Evolutionary conservation across 331 rosid species (phyloP).

Genomic region (Spiraea crenata): DNA sequence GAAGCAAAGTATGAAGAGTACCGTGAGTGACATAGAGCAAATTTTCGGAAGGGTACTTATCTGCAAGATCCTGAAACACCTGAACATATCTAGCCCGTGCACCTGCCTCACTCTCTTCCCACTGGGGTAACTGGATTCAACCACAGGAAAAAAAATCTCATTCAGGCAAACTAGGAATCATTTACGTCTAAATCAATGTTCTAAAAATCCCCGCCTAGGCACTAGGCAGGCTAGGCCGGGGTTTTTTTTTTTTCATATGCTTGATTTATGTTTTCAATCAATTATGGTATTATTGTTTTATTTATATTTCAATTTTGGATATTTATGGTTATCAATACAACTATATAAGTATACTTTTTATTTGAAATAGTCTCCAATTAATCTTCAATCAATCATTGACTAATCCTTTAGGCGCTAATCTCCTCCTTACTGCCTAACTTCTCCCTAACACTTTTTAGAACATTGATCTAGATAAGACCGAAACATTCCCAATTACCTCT

Average conservation of each 20-base stretch:
- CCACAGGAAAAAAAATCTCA: neutral
- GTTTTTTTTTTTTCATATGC: too few relatives aligned
- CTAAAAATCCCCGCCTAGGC: neutral
- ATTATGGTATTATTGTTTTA: too few relatives aligned
- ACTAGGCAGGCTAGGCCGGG: too few relatives aligned
- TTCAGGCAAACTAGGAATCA: constrained; percentile 9
- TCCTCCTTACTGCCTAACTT: too few relatives aligned
- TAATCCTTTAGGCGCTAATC: too few relatives aligned
- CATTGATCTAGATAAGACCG: neutral
- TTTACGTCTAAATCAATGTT: neutral
- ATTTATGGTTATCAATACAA: too few relatives aligned
- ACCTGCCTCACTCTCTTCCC: constrained; percentile 51
- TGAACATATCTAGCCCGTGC: constrained; percentile 57
- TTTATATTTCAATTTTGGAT: too few relatives aligned
- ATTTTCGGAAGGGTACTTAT: constrained; percentile 61
- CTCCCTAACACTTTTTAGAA: too few relatives aligned
- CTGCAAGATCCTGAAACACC: constrained; percentile 58
- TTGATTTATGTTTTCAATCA: too few relatives aligned
- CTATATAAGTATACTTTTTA: too few relatives aligned
- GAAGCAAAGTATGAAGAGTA: constrained; percentile 21
- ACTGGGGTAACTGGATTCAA: constrained; percentile 56
- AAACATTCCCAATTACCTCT: constrained; percentile 40
- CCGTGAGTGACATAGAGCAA: constrained; percentile 86
- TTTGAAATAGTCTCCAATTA: too few relatives aligned
- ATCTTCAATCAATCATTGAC: too few relatives aligned